These are phyloP conservation scores for Ganoderma leucocontextum DNA, from an alignment of 1,284 basidiomycete species.

Conservation along the genomic window DNA sequence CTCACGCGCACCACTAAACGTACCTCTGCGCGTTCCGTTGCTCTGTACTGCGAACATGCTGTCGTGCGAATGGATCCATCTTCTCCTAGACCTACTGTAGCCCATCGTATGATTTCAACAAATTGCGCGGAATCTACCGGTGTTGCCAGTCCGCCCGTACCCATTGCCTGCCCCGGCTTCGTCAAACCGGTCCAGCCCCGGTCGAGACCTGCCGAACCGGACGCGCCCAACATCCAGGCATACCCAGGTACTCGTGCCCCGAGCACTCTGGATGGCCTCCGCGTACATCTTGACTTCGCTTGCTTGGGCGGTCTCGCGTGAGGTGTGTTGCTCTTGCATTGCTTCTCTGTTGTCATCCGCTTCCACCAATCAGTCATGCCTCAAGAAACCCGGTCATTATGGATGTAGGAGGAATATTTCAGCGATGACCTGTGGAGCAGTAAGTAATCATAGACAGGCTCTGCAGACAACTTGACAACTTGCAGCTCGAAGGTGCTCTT, in stretches of 20 bases:
- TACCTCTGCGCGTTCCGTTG: constrained; percentile 18
- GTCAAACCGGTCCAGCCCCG: constrained; percentile 23
- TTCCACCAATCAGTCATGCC: not conserved
- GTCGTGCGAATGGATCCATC: constrained; percentile 22
- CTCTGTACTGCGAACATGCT: constrained; percentile 30
- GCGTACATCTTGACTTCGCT: not conserved
- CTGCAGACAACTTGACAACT: not conserved
- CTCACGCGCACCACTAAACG: constrained; percentile 46
- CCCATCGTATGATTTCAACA: constrained; percentile 13
- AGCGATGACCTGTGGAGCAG: too few relatives aligned
- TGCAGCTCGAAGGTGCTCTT: not conserved
- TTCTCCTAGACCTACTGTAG: constrained; percentile 22
- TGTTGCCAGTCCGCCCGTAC: not conserved
- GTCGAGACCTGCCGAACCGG: constrained; percentile 23
- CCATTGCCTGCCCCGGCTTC: not conserved
- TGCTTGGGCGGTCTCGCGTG: not conserved
- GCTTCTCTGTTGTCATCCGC: not conserved
- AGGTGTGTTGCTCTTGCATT: not conserved
- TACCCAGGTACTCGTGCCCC: constrained; percentile 16
- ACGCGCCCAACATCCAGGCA: constrained; percentile 20
- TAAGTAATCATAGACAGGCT: too few relatives aligned
- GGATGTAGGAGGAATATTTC: not conserved
- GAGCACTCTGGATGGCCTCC: not conserved
- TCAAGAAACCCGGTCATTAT: not conserved
- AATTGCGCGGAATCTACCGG: not conserved